Evolutionary conservation across 495 filamentous ascomycete species (phyloP), one percentile per base, ranked within the genome.

Genomic region (Podospora fimiseda): DNA sequence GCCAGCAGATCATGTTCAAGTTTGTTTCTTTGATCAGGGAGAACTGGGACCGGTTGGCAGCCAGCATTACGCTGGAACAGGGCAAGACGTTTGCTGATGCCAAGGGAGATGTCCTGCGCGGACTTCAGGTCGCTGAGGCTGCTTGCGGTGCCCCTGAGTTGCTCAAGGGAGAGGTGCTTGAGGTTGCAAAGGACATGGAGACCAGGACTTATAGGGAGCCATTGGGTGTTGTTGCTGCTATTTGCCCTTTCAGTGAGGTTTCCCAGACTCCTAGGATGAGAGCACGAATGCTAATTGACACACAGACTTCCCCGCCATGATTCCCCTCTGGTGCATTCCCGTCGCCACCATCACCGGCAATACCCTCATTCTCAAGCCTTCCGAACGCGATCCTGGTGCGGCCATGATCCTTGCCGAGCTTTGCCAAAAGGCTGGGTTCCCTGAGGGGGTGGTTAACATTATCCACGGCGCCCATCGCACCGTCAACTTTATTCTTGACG

Each of bases 181-280:
- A 99, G 74, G 93, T 99, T 8, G 85, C 92, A 44, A 96, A 94
- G 78, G 93, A 99, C 68, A 99, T 99, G 93, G 93, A 99, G 77
- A 99, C 93, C 8, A 74, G 93, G 56, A 88, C 81, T 56, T 97
- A 97, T 65, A 79, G 81, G 45, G 93, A 99, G 75, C 93, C 93
- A 43, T 70, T 99, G 62, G 93, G 93, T 51, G 86, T 99, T 42
- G 89, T 95, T 44, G 93, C 93, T 21, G 89, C 94, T 43, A 99
- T 99, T 57, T 99, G 94, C 74, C 93, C 93, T 16, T 99, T 99
- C 69, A 99, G 90, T 95, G 74, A 66, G 89, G 80, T n/a, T 23
- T 13, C 24, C 27, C 43, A 5, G 20, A 33, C n/a, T 36, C 21
- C 1, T 7, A 15, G n/a, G n/a, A n/a, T n/a, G n/a, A n/a, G n/a